Evolutionary conservation across 768 basidiomycete species (phyloP).

Genomic region (Tricholoma hemisulphureum): DNA sequence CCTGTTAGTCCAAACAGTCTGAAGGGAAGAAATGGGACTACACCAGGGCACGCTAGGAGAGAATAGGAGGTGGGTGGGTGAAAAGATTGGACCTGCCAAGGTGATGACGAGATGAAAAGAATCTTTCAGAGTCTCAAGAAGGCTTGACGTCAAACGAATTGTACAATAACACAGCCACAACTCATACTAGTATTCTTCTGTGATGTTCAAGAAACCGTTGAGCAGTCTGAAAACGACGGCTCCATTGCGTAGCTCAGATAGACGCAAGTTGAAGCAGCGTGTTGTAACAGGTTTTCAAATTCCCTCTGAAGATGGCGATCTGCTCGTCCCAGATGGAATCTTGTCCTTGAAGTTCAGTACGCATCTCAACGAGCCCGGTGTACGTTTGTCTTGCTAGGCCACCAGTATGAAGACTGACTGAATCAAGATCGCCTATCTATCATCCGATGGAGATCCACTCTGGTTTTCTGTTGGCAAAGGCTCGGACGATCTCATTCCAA

Average conservation of each 20-base stretch:
- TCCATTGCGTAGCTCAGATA: slow-evolving; percentile 70
- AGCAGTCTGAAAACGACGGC: slow-evolving; percentile 71
- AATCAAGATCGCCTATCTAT: slow-evolving; percentile 61
- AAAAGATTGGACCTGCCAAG: too few species aligned
- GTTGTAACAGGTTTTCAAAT: slow-evolving; percentile 47
- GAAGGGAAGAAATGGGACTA: too few species aligned
- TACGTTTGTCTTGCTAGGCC: slow-evolving; percentile 25
- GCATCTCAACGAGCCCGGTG: slow-evolving; percentile 63
- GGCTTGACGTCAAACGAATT: slow-evolving; percentile 1
- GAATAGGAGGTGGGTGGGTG: too few species aligned
- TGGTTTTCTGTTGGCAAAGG: slow-evolving; percentile 78
- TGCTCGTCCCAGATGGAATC: slow-evolving; percentile 73
- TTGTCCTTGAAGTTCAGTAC: slow-evolving; percentile 66
- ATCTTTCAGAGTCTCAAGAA: too few species aligned
- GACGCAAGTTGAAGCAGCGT: slow-evolving; percentile 67
- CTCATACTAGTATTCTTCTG: neutral
- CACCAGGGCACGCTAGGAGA: too few species aligned
- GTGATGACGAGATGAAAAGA: too few species aligned
- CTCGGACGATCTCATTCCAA: slow-evolving; percentile 69
- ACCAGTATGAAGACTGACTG: slow-evolving; percentile 2
- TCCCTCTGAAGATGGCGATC: slow-evolving; percentile 58
- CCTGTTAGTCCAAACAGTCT: too few species aligned
- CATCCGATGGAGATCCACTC: slow-evolving; percentile 65
- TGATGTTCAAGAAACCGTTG: slow-evolving; percentile 80
- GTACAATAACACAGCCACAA: slow-evolving; percentile 13